Conservation (phyloP, 2,329 filamentous ascomycete species). For the Phaeosphaeriaceae sp. region DNA sequence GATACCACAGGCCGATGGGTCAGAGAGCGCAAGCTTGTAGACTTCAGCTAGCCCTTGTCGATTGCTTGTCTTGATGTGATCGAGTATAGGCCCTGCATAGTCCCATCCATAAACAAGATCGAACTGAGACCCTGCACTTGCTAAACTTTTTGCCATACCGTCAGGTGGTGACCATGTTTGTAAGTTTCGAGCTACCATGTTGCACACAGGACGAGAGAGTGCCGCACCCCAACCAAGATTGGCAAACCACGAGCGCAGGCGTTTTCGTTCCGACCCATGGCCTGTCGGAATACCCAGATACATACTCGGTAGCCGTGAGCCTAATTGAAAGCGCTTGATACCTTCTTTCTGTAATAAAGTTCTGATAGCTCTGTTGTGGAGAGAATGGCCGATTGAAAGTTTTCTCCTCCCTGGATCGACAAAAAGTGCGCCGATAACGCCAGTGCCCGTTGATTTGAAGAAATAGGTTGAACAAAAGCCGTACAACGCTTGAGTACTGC, state of each 20-base stretch:
- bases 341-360: conserved; percentile 73
- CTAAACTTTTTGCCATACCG: conserved; percentile 74
- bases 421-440: conserved; percentile 83
- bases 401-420: conserved; percentile 87
- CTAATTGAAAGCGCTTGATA: conserved; percentile 81
- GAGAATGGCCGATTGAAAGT: conserved; percentile 85
- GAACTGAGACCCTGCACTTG: conserved; percentile 76
- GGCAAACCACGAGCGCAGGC: conserved; percentile 80
- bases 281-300: conserved; percentile 83
- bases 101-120: conserved; percentile 83
- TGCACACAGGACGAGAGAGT: conserved; percentile 68
- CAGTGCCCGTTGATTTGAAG: conserved; percentile 70
- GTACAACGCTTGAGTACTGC: conserved; percentile 87
- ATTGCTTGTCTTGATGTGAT: conserved; percentile 75
- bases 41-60: conserved; percentile 80
- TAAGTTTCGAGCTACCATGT: conserved; percentile 77
- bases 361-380: conserved; percentile 84
- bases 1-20: conserved; percentile 76
- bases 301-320: conserved; percentile 79
- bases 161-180: conserved; percentile 76
- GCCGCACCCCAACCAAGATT: conserved; percentile 85
- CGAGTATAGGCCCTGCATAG: conserved; percentile 74
- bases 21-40: conserved; percentile 76
- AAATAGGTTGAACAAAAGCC: conserved; percentile 92
- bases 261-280: conserved; percentile 65